Evolutionary conservation across 345 rosid species (phyloP).

Genomic region (Eucalyptus pumila): DNA sequence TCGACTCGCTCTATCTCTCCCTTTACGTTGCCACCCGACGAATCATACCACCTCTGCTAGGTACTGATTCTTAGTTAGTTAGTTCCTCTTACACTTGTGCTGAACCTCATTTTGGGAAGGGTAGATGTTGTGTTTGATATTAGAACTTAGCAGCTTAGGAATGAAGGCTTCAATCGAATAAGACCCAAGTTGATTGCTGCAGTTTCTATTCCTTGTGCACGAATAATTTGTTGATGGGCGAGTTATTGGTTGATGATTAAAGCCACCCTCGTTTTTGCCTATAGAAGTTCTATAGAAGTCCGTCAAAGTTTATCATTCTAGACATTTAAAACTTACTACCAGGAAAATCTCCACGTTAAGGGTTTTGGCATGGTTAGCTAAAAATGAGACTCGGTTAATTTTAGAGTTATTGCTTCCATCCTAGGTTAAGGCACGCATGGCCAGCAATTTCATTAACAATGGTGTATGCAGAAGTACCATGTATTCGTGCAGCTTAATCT

Average conservation of each 20-base stretch:
- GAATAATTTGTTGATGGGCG: background rate
- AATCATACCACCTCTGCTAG: too few species aligned
- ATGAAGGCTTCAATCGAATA: background rate
- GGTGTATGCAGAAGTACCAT: background rate
- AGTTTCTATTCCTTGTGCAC: background rate
- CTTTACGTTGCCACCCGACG: too few species aligned
- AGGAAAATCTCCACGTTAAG: background rate
- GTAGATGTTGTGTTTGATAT: too few species aligned
- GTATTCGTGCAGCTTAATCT: background rate
- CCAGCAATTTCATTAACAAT: background rate
- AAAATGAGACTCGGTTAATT: background rate
- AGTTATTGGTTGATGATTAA: background rate
- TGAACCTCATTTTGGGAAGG: background rate
- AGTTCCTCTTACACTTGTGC: background rate
- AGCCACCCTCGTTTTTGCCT: background rate
- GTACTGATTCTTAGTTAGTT: too few species aligned
- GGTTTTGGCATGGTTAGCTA: background rate
- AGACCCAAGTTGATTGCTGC: background rate
- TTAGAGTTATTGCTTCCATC: background rate
- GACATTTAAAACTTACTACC: background rate
- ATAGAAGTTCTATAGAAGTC: background rate
- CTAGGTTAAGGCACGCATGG: background rate
- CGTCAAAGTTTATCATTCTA: background rate
- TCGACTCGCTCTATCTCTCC: too few species aligned
- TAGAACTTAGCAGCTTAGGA: background rate